These are phyloP conservation scores for Phaeoacremonium minimum DNA, from an alignment of 2,329 filamentous ascomycete species.

Conservation along the genomic window DNA sequence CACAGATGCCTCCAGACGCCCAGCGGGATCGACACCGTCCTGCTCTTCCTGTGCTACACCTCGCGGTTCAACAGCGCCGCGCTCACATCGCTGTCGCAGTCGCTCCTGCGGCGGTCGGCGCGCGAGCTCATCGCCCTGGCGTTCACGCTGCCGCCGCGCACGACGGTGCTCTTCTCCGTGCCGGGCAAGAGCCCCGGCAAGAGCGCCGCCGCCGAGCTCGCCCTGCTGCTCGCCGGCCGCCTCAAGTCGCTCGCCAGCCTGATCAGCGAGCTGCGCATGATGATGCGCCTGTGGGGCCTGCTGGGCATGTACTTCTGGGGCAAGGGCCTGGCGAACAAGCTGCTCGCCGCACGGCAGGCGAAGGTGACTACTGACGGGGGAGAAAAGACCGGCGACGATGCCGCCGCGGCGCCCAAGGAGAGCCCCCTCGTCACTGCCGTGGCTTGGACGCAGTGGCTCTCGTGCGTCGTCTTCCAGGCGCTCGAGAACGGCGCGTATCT, in stretches of 20 bases:
- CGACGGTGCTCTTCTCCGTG: conserved; percentile 35
- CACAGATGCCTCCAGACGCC: conserved; percentile 64
- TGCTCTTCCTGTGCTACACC: conserved; percentile 66
- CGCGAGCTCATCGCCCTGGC: conserved; percentile 48
- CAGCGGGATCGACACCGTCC: conserved; percentile 63
- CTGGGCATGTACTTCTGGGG: conserved; percentile 70
- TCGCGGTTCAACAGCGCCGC: conserved; percentile 50
- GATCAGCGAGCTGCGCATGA: conserved; percentile 67
- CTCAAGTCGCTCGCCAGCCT: conserved; percentile 60
- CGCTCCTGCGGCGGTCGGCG: conserved; percentile 50
- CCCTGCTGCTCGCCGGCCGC: conserved; percentile 44
- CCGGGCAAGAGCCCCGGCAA: conserved; percentile 12
- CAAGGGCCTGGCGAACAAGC: conserved; percentile 38
- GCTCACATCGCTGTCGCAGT: conserved; percentile 48
- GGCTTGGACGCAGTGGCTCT: conserved; percentile 62
- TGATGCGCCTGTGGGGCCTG: conserved; percentile 72
- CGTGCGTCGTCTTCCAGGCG: conserved; percentile 67
- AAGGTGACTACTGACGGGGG: conserved; percentile 13
- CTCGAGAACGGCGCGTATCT: conserved; percentile 84
- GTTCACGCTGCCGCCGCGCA: conserved; percentile 44
- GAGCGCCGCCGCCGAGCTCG: conserved; percentile 37
- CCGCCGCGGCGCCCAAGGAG: conserved; percentile 30
- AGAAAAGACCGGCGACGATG: conserved; percentile 30
- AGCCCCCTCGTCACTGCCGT: conserved; percentile 40
- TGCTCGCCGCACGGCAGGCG: conserved; percentile 22